Evolutionary conservation across 1,284 basidiomycete genomes (phyloP).

Genomic region (Heliocybe sulcata): DNA sequence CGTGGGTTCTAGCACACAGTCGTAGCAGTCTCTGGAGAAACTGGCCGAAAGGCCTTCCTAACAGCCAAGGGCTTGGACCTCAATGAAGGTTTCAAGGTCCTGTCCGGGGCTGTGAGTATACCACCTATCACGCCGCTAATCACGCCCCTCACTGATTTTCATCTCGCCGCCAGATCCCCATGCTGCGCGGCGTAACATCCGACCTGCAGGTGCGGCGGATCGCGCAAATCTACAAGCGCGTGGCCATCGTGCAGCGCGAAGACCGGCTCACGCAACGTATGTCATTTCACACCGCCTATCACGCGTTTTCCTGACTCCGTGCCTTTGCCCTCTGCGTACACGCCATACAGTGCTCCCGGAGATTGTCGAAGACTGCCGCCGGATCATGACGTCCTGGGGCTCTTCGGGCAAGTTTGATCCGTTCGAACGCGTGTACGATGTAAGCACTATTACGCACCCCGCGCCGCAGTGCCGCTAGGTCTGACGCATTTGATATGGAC

Average conservation of each 20-base stretch:
- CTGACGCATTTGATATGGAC: neutral
- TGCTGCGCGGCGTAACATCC: constrained; percentile 66
- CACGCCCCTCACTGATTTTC: neutral
- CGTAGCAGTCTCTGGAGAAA: constrained; percentile 65
- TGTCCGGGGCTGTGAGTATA: constrained; percentile 61
- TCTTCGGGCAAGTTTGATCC: constrained; percentile 55
- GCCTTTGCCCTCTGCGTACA: constrained; percentile 2
- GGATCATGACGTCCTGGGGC: constrained; percentile 55
- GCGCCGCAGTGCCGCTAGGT: neutral
- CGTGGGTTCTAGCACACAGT: constrained; percentile 46
- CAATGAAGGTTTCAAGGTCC: constrained; percentile 67
- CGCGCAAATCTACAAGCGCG: constrained; percentile 60
- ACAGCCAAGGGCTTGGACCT: constrained; percentile 60
- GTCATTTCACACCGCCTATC: constrained; percentile 18
- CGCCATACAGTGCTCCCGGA: constrained; percentile 43
- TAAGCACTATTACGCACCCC: constrained; percentile 20
- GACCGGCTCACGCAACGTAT: constrained; percentile 49
- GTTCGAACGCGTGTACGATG: constrained; percentile 64
- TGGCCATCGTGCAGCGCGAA: constrained; percentile 51
- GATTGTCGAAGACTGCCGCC: constrained; percentile 55
- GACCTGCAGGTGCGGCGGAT: constrained; percentile 54
- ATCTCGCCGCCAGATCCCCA: constrained; percentile 45
- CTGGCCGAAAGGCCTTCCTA: constrained; percentile 61
- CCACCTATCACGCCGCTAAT: constrained; percentile 2
- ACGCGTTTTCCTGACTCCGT: constrained; percentile 7